These are phyloP conservation scores for Lichtheimia ramosa DNA, from an alignment of 371 early-diverging fungal species.

Conservation along the genomic window DNA sequence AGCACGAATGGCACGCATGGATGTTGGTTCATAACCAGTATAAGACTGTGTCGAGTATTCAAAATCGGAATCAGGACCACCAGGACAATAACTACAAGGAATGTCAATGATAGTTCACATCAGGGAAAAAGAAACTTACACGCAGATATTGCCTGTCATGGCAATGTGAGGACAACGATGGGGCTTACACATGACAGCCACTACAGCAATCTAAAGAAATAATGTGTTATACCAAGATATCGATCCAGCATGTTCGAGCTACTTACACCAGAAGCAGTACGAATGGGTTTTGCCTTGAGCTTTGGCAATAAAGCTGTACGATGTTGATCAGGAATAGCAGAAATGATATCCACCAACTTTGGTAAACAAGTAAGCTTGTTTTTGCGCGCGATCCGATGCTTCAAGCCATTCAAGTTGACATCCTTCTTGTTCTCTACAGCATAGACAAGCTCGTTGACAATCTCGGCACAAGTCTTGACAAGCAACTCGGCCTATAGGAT, in stretches of 20 bases:
- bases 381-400: constrained; percentile 71
- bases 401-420: constrained; percentile 89
- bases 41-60: constrained; percentile 99
- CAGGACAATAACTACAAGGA: constrained; percentile 91
- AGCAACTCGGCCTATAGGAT: constrained; percentile 67
- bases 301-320: constrained; percentile 82
- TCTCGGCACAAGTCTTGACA: constrained; percentile 86
- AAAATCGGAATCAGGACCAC: constrained; percentile 99
- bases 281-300: constrained; percentile 96
- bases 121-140: too few relatives aligned
- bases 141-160: constrained; percentile 99
- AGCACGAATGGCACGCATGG: constrained; percentile 99
- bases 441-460: constrained; percentile 84
- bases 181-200: constrained; percentile 99
- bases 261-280: constrained; percentile 97
- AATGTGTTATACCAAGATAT: neutral
- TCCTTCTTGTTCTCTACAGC: constrained; percentile 71
- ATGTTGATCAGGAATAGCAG: constrained; percentile 97
- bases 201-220: constrained; percentile 88
- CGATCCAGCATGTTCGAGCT: neutral
- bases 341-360: constrained; percentile 98
- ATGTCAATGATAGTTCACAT: neutral
- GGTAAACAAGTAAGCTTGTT: constrained; percentile 90
- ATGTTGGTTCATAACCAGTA: constrained; percentile 99
- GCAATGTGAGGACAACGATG: constrained; percentile 99